These are phyloP conservation scores for Endotrypanum monterogeii DNA, from an alignment of 208 protist species.

Conservation along the genomic window DNA sequence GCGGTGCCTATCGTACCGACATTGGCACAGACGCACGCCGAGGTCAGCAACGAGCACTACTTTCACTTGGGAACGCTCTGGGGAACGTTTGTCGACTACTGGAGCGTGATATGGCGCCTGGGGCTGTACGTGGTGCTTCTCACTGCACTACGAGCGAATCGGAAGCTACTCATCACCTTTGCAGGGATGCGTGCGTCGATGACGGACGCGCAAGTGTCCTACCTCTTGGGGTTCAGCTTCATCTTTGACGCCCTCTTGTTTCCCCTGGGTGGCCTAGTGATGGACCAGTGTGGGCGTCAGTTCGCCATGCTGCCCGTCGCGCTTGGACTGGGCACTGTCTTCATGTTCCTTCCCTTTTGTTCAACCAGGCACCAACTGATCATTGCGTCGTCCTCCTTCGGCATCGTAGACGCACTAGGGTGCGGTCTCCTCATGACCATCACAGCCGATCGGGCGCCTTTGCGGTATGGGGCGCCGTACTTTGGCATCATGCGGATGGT, in stretches of 20 bases:
- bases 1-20: not conserved
- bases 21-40: conserved; percentile 25
- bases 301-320: conserved; percentile 62
- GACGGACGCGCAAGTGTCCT: conserved; percentile 67
- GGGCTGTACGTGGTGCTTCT: conserved; percentile 77
- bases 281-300: conserved; percentile 63
- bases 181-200: conserved; percentile 62
- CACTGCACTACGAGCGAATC: conserved; percentile 67
- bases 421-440: conserved; percentile 85
- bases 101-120: conserved; percentile 71
- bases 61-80: conserved; percentile 38
- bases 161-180: conserved; percentile 83
- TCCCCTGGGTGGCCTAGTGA: conserved; percentile 75
- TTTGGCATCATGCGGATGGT: conserved; percentile 88
- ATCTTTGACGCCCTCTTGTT: conserved; percentile 77
- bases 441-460: conserved; percentile 65
- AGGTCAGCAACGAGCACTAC: conserved; percentile 23
- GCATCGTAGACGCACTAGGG: conserved; percentile 73
- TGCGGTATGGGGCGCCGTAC: conserved; percentile 57
- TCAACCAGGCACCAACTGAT: conserved; percentile 47
- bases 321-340: conserved; percentile 54
- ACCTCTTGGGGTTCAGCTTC: conserved; percentile 74
- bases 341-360: conserved; percentile 53
- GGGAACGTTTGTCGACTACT: conserved; percentile 54
- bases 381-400: conserved; percentile 52